Conservation (phyloP, 1,139 yeast species). For the Zygotorulaspora mrakii region DNA sequence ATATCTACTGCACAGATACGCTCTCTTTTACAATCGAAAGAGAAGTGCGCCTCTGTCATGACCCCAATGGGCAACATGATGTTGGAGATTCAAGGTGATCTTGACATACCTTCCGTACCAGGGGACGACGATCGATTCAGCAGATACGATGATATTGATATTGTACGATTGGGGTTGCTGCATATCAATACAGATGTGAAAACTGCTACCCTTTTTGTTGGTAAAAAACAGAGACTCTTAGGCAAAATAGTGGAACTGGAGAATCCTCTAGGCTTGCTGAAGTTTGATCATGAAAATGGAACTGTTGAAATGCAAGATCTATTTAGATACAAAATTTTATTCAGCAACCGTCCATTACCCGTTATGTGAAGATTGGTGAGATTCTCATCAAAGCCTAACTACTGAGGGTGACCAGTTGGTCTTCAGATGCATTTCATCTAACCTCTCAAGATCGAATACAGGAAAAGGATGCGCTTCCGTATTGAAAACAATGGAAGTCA, state of each 20-base stretch:
- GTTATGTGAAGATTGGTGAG: conserved; percentile 48
- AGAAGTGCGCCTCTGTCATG: conserved; percentile 19
- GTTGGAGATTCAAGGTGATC: conserved; percentile 69
- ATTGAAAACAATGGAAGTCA: conserved; percentile 73
- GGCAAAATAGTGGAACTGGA: conserved; percentile 55
- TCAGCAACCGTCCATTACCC: conserved; percentile 66
- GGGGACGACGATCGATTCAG: conserved; percentile 30
- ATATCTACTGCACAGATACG: conserved; percentile 25
- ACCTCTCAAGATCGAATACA: conserved; percentile 25
- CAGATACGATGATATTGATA: conserved; percentile 38
- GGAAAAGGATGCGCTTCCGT: conserved; percentile 96
- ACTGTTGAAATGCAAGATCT: conserved; percentile 54
- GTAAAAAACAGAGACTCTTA: conserved; percentile 61
- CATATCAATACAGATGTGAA: conserved; percentile 47
- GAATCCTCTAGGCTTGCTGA: conserved; percentile 59
- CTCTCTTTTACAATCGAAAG: conserved; percentile 15
- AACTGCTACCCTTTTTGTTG: conserved; percentile 55
- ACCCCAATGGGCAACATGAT: conserved; percentile 56
- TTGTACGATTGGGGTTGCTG: conserved; percentile 56
- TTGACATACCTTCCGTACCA: conserved; percentile 49
- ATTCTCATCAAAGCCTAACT: neutral
- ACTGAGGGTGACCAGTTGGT: conserved; percentile 29
- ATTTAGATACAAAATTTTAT: conserved; percentile 52
- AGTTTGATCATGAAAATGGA: conserved; percentile 39
- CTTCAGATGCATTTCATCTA: conserved; percentile 17